phyloP scores from a whole-genome alignment of 768 basidiomycete species.

The Tubosaeta sp. region DNA sequence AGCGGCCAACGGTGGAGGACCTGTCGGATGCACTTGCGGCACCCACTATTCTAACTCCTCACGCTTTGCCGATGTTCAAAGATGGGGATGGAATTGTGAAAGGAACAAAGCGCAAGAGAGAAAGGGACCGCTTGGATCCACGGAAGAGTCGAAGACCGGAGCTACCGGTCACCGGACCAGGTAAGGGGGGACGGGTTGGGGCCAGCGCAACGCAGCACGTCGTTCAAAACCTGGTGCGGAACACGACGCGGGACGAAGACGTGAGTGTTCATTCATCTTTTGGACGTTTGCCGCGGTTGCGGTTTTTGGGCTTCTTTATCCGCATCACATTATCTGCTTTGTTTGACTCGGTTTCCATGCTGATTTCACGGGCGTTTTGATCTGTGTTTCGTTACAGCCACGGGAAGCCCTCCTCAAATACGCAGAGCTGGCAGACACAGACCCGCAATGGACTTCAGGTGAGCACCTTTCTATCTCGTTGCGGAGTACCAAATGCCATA shows the following conservation, averaged over 20 bases:
- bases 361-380: conserved; percentile 15
- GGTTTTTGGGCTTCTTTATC: conserved; percentile 4
- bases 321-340: conserved; percentile 12
- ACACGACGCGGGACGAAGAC: conserved; percentile 89
- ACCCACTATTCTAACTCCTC: conserved; percentile 89
- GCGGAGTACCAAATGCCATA: conserved; percentile 30
- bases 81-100: conserved; percentile 66
- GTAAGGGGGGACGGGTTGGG: conserved; percentile 90
- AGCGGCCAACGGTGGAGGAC: conserved; percentile 81
- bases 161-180: conserved; percentile 89
- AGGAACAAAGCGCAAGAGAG: conserved; percentile 83
- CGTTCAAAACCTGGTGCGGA: conserved; percentile 90
- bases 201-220: conserved; percentile 97
- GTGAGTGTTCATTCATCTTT: conserved; percentile 54
- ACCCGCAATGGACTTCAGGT: conserved; percentile 87
- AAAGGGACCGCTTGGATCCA: conserved; percentile 84
- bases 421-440: conserved; percentile 67
- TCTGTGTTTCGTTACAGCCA: conserved; percentile 54
- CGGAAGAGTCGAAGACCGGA: conserved; percentile 91
- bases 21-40: conserved; percentile 82
- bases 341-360: conserved; percentile 25
- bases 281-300: conserved; percentile 1
- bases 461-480: conserved; percentile 33
- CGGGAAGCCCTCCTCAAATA: conserved; percentile 96
- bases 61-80: conserved; percentile 88